These are phyloP conservation scores for Casuarina glauca DNA, from an alignment of 306 rosid genomes.

Conservation along the genomic window DNA sequence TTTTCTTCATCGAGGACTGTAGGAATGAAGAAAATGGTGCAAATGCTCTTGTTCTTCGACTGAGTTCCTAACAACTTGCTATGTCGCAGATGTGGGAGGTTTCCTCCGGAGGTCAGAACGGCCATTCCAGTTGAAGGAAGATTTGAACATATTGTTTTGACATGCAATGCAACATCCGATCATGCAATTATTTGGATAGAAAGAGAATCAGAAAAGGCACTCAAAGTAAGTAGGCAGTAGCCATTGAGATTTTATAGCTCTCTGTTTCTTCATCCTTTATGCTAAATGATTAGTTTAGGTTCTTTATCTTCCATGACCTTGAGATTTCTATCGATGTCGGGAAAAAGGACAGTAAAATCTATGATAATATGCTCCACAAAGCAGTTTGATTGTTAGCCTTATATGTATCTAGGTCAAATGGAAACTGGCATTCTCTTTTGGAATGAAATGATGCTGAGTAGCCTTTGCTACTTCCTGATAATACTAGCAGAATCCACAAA, in stretches of 20 bases:
- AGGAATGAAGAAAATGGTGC: not conserved
- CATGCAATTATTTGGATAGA: slow-evolving; percentile 92
- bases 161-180: slow-evolving; percentile 83
- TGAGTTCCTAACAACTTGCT: slow-evolving; percentile 29
- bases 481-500: not conserved
- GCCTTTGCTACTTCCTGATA: not conserved
- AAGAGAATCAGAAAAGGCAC: slow-evolving; percentile 86
- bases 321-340: not conserved
- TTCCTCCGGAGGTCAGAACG: slow-evolving; percentile 93
- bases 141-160: slow-evolving; percentile 96
- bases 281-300: not conserved
- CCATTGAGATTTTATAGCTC: not conserved
- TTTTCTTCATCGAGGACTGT: not conserved
- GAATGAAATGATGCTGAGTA: not conserved
- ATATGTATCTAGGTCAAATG: not conserved
- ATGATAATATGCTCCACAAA: not conserved
- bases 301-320: not conserved
- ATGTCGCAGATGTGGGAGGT: slow-evolving; percentile 87
- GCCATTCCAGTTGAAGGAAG: slow-evolving; percentile 99
- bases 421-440: not conserved
- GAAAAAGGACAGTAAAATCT: not conserved
- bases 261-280: not conserved
- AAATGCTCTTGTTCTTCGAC: slow-evolving; percentile 13
- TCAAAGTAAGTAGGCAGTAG: slow-evolving; percentile 61
- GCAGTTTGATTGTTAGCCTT: not conserved